Base-by-base conservation (phyloP, 495 filamentous ascomycete species). In the Venustampulla echinocandica region DNA sequence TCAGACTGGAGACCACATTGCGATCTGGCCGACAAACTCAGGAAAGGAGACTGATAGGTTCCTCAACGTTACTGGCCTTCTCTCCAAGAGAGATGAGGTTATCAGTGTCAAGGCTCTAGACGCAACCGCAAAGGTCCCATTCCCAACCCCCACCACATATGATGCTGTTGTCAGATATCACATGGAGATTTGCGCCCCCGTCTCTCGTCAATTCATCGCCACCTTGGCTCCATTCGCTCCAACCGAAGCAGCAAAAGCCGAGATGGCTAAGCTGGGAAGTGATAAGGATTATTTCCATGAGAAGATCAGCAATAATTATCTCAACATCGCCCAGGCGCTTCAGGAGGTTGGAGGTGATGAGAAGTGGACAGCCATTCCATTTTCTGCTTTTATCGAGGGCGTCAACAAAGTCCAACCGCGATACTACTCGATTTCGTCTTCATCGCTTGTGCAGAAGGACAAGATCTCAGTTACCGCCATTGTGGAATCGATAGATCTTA, bases 351-450 rank as follows among this genome's bases (percentile, higher is more conserved):
- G 81, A 39, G 69, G 70, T 22, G 74, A 78, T 20, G 69, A 85
- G 67, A 74, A 75, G 36, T 99, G 93, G 84, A 65, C 75, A 17
- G 79, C 77, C 36, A 78, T 95, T 36, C 93, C 92, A 13, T 97
- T 99, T 69, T 95, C 93, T 4, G 77, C 90, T 54, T 78, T 97
- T 52, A 92, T 97, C 52, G 92, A 99, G 70, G 85, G 88, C 52
- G 64, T 97, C 44, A 84, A 84, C 67, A 95, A 94, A 70, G 79
- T 99, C 36, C 92, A 97, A 61, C 90, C 93, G 7, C 87, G 92
- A 22, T 99, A 97, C 73, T 99, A 99, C 71, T 97, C 93, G 19
- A 99, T 99, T 64, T 99, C 92, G 18, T 97, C 93, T 0, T 96
- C 90, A 0, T 96, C 92, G 18, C 64, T 87, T 9, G 92, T 94